phyloP scores from a whole-genome alignment of 2,329 filamentous ascomycete genomes.

The Colletotrichum cuscutae region DNA sequence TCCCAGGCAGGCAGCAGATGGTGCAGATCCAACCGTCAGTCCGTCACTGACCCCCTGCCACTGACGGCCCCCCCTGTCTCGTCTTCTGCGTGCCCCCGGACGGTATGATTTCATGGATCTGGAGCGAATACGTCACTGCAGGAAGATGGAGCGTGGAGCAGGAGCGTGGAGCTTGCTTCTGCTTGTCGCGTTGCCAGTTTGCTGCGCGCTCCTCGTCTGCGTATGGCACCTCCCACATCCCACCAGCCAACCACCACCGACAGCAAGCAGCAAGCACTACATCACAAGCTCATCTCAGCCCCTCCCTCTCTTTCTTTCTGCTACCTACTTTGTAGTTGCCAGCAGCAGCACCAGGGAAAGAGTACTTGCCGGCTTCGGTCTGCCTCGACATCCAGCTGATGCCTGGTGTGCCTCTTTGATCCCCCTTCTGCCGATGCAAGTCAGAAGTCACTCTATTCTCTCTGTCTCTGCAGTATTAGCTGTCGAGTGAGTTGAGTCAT shows the following conservation, averaged over 20 bases:
- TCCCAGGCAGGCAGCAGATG: constrained; percentile 10
- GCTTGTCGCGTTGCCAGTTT: not conserved
- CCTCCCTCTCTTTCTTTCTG: not conserved
- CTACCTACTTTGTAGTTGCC: not conserved
- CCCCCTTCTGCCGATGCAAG: not conserved
- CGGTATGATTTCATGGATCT: constrained; percentile 33
- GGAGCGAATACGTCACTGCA: constrained; percentile 27
- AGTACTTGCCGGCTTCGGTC: not conserved
- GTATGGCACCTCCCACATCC: not conserved
- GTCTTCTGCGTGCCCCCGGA: constrained; percentile 18
- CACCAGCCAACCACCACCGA: not conserved
- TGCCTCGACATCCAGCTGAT: constrained; percentile 11
- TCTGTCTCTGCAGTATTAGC: not conserved
- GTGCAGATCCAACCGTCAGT: constrained; percentile 12
- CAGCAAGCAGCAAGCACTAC: not conserved
- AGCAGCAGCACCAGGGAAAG: not conserved
- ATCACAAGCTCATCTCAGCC: constrained; percentile 4
- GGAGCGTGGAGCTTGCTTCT: not conserved
- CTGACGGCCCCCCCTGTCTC: constrained; percentile 11
- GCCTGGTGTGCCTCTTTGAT: constrained; percentile 1
- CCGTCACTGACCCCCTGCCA: not conserved
- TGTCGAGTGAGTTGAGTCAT: not conserved
- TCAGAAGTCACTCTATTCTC: not conserved
- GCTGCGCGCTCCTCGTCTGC: constrained; percentile 5
- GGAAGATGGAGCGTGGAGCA: not conserved